These are phyloP conservation scores for Neobulgaria alba DNA, from an alignment of 2,329 filamentous ascomycete genomes.

Conservation along the genomic window DNA sequence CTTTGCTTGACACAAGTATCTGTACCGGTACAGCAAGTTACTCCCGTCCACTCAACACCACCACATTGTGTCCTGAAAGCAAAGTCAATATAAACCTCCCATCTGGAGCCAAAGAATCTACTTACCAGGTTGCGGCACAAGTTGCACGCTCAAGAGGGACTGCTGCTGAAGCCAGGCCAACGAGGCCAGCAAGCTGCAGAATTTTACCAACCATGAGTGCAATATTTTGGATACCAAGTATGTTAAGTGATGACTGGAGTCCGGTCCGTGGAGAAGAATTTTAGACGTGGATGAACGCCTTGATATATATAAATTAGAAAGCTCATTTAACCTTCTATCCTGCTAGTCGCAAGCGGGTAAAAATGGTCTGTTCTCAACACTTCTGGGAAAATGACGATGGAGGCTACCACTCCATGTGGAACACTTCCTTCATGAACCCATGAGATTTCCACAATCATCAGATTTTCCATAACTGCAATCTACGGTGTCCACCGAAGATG, in stretches of 20 bases:
- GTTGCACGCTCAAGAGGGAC: neutral
- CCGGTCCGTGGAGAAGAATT: neutral
- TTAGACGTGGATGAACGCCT: neutral
- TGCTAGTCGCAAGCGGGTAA: neutral
- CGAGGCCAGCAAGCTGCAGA: neutral
- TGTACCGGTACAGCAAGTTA: constrained; percentile 6
- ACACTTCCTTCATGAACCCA: neutral
- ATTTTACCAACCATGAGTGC: neutral
- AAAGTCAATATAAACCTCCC: neutral
- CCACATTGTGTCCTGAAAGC: constrained; percentile 3
- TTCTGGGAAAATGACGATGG: neutral
- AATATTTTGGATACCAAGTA: no score
- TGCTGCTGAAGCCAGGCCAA: neutral
- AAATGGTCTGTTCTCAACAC: neutral
- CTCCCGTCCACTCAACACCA: constrained; percentile 5
- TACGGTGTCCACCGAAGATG: neutral
- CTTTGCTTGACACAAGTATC: constrained; percentile 7
- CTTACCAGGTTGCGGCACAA: neutral
- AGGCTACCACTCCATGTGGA: neutral
- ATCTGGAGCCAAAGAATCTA: neutral
- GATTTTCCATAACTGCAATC: neutral
- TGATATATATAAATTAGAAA: neutral
- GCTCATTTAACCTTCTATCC: neutral
- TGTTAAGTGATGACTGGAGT: neutral
- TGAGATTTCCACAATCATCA: neutral